Conservation (phyloP, 768 basidiomycete genomes). For the Neoboletus magnificus region DNA sequence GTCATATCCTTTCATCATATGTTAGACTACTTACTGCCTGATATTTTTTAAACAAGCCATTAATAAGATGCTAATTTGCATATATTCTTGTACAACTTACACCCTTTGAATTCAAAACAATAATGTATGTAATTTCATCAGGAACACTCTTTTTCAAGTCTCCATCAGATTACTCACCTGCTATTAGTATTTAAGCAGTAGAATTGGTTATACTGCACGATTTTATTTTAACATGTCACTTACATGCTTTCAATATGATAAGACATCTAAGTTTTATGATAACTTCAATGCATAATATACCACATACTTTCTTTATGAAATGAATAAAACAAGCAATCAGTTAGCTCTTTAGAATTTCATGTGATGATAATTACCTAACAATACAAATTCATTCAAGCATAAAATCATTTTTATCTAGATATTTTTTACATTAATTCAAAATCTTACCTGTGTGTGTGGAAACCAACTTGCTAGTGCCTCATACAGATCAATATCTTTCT, state of each 20-base stretch:
- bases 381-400: neutral
- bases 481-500: neutral
- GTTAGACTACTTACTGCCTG: too few species aligned
- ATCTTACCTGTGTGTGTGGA: neutral
- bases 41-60: too few species aligned
- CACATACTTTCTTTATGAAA: neutral
- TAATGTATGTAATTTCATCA: neutral
- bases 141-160: neutral
- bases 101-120: too few species aligned
- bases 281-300: neutral
- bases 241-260: neutral
- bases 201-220: too few species aligned
- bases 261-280: too few species aligned
- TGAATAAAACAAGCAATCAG: neutral
- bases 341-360: neutral
- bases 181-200: too few species aligned
- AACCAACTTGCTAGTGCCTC: neutral
- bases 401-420: neutral
- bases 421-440: neutral
- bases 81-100: too few species aligned
- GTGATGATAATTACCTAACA: neutral
- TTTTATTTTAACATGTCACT: neutral
- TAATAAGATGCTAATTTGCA: too few species aligned
- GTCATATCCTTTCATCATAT: too few species aligned
- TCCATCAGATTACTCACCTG: neutral